A percentile compares a stretch with the other conserved stretches of the same genome.
phyloP scores from a whole-genome alignment of 768 basidiomycete species.

The Tulasnella calospora region DNA sequence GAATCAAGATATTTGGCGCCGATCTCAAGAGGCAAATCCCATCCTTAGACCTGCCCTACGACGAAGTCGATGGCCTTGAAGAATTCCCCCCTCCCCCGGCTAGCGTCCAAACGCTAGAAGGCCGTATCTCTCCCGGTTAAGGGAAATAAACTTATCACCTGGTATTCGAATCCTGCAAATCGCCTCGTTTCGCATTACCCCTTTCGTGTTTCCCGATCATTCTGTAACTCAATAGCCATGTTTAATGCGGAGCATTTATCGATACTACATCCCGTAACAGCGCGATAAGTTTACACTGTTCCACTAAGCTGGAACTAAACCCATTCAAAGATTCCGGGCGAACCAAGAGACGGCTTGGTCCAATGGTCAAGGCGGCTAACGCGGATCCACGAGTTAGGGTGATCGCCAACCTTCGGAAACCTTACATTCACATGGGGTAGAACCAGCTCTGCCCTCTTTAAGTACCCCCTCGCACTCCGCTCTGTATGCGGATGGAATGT shows the following conservation, averaged over 20 bases:
- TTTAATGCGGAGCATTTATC: neutral
- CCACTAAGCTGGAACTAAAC: neutral
- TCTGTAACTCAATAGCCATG: neutral
- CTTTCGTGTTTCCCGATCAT: neutral
- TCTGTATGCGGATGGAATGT: too few relatives aligned
- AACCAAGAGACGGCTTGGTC: neutral
- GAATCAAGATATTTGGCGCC: conserved; percentile 27
- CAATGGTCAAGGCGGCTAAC: neutral
- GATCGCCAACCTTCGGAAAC: neutral
- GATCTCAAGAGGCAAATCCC: neutral
- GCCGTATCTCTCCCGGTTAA: neutral
- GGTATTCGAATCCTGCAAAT: neutral
- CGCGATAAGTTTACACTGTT: neutral
- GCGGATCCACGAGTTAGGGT: neutral
- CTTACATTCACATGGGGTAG: neutral
- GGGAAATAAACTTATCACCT: too few relatives aligned
- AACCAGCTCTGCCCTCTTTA: neutral
- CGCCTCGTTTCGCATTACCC: neutral
- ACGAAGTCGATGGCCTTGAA: neutral
- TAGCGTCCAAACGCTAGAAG: neutral
- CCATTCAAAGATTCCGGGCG: neutral
- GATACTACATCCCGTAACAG: neutral
- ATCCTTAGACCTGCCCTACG: neutral
- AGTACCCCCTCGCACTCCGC: neutral
- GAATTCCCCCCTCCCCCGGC: neutral